Evolutionary conservation across 139 green algal genomes (phyloP).

Genomic region (Asterochloris erici): DNA sequence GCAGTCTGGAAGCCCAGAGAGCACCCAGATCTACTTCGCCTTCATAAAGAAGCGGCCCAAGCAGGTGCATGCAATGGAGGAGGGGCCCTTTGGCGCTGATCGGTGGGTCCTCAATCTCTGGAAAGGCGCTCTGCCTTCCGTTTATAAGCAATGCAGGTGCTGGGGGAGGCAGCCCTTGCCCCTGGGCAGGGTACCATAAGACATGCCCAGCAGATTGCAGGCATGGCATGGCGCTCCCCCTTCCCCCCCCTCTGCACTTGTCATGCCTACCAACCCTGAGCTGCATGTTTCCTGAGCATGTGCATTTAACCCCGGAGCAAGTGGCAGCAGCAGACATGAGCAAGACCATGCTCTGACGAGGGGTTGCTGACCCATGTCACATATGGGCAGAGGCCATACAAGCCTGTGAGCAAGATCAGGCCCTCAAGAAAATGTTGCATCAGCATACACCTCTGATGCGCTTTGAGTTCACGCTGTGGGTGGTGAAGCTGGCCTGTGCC

Average conservation of each 20-base stretch:
- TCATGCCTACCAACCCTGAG: background rate
- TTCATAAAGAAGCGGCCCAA: constrained; percentile 28
- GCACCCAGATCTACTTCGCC: background rate
- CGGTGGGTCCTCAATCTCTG: background rate
- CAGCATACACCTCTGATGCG: background rate
- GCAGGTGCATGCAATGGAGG: background rate
- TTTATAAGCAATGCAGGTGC: background rate
- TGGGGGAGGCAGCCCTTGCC: background rate
- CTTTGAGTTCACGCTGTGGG: background rate
- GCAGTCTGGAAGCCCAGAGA: background rate
- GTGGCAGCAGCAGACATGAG: background rate
- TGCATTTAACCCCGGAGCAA: background rate
- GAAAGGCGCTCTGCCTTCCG: background rate
- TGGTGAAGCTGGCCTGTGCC: background rate
- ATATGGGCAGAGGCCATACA: background rate
- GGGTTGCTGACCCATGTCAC: background rate
- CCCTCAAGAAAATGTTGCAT: background rate
- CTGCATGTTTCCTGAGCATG: background rate
- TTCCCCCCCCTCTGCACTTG: no score
- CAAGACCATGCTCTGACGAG: background rate
- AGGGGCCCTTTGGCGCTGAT: constrained; percentile 1
- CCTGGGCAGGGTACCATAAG: no score
- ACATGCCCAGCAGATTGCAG: no score
- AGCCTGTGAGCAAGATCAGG: background rate
- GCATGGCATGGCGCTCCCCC: no score